A percentile compares a stretch with the other conserved stretches of the same genome.
Evolutionary conservation across 2,329 filamentous ascomycete genomes (phyloP).

Genomic region (Amesomyces nigricolor): DNA sequence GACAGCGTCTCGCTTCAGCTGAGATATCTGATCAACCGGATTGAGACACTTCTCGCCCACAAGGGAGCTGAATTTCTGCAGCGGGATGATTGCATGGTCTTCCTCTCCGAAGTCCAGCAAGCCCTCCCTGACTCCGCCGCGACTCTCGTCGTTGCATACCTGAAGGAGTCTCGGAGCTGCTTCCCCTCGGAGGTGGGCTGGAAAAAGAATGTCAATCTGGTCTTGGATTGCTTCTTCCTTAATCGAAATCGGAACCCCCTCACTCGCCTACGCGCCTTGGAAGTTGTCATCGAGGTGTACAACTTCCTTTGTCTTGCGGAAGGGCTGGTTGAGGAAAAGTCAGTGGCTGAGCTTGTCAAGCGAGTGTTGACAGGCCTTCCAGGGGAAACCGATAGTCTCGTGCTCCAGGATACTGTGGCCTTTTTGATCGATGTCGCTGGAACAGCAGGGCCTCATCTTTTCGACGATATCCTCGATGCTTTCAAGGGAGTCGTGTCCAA

Average conservation of each 20-base stretch:
- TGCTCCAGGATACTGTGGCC: constrained; percentile 60
- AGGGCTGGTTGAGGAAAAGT: constrained; percentile 52
- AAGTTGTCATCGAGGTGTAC: constrained; percentile 54
- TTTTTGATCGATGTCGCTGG: constrained; percentile 61
- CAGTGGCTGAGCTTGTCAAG: constrained; percentile 53
- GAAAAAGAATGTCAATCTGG: constrained; percentile 56
- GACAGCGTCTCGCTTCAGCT: constrained; percentile 43
- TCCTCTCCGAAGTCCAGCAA: constrained; percentile 57
- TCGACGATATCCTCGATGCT: constrained; percentile 51
- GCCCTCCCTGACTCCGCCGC: constrained; percentile 61
- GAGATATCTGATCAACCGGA: constrained; percentile 39
- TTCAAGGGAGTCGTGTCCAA: constrained; percentile 46
- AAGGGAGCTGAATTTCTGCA: constrained; percentile 54
- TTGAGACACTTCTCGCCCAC: constrained; percentile 45
- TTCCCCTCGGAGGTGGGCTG: constrained; percentile 65
- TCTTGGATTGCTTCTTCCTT: constrained; percentile 59
- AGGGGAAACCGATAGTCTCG: constrained; percentile 56
- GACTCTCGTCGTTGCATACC: constrained; percentile 60
- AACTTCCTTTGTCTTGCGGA: constrained; percentile 54
- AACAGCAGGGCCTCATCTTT: constrained; percentile 53
- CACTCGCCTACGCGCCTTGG: constrained; percentile 58
- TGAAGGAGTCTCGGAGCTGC: constrained; percentile 62
- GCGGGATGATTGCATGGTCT: constrained; percentile 59
- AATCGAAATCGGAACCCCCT: constrained; percentile 55
- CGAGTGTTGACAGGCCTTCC: constrained; percentile 56